Conservation (phyloP, 2,329 filamentous ascomycete species). For the Ampelomyces quisqualis region DNA sequence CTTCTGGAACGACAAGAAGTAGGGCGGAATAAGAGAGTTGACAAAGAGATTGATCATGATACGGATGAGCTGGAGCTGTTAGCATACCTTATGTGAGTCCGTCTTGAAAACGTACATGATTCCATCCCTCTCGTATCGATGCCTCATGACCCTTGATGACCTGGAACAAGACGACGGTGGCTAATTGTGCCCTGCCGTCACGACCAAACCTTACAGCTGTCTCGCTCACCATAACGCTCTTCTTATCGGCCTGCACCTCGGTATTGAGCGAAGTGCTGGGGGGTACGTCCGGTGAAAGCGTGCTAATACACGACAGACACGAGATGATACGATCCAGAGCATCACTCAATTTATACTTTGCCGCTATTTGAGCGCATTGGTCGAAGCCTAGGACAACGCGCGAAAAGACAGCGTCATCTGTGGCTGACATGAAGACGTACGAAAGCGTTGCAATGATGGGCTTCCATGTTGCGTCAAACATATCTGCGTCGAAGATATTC, state of each 20-base stretch:
- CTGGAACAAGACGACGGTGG: conserved; percentile 91
- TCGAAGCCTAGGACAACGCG: conserved; percentile 93
- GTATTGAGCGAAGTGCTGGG: conserved; percentile 90
- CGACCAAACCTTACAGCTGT: conserved; percentile 92
- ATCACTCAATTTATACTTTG: conserved; percentile 78
- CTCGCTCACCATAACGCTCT: conserved; percentile 97
- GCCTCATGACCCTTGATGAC: conserved; percentile 83
- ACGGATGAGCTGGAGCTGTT: conserved; percentile 68
- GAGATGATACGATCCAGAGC: conserved; percentile 91
- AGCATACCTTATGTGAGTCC: conserved; percentile 25
- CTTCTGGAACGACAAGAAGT: conserved; percentile 66
- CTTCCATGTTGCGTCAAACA: conserved; percentile 95
- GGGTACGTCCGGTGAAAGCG: conserved; percentile 71
- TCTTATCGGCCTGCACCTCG: conserved; percentile 87
- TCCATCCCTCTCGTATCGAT: conserved; percentile 75
- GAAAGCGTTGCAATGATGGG: conserved; percentile 92
- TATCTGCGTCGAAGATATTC: conserved; percentile 94
- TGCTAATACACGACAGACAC: conserved; percentile 87
- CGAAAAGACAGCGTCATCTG: conserved; percentile 92
- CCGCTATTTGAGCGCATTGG: conserved; percentile 90
- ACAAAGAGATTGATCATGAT: conserved; percentile 96
- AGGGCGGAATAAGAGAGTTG: conserved; percentile 86
- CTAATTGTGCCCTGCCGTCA: conserved; percentile 89
- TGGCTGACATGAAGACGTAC: conserved; percentile 98
- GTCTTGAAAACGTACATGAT: conserved; percentile 59